Evolutionary conservation across 2,329 filamentous ascomycete species (phyloP).

Genomic region (Microdochium trichocladiopsis): DNA sequence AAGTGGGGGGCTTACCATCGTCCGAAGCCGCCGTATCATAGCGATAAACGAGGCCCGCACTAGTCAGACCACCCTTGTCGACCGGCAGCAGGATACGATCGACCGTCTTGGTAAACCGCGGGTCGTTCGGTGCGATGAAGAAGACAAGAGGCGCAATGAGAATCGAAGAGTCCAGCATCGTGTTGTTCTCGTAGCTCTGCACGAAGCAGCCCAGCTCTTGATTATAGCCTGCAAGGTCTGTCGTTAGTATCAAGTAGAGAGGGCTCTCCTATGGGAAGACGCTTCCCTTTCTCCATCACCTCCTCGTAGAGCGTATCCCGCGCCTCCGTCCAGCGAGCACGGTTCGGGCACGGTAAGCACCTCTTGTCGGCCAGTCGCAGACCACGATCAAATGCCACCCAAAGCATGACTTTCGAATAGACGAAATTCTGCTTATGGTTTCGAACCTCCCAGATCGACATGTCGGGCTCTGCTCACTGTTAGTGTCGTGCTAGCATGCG

Average conservation of each 20-base stretch:
- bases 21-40: constrained; percentile 64
- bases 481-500: background rate
- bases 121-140: constrained; percentile 72
- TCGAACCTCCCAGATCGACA: constrained; percentile 80
- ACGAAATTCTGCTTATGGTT: constrained; percentile 71
- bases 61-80: constrained; percentile 69
- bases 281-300: constrained; percentile 61
- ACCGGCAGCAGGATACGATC: constrained; percentile 65
- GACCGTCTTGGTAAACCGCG: constrained; percentile 65
- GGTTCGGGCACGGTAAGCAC: constrained; percentile 67
- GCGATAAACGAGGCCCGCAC: constrained; percentile 67
- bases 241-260: background rate
- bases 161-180: constrained; percentile 66
- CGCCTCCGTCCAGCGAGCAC: constrained; percentile 56
- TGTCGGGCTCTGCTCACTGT: constrained; percentile 50
- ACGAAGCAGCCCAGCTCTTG: constrained; percentile 61
- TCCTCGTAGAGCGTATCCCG: constrained; percentile 67
- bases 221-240: constrained; percentile 51
- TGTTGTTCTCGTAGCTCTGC: constrained; percentile 68
- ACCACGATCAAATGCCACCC: constrained; percentile 73
- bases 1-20: constrained; percentile 45
- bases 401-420: constrained; percentile 79
- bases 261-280: background rate
- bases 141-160: constrained; percentile 74
- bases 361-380: constrained; percentile 69